phyloP scores from a whole-genome alignment of 306 rosid genomes.

The Neltuma alba region DNA sequence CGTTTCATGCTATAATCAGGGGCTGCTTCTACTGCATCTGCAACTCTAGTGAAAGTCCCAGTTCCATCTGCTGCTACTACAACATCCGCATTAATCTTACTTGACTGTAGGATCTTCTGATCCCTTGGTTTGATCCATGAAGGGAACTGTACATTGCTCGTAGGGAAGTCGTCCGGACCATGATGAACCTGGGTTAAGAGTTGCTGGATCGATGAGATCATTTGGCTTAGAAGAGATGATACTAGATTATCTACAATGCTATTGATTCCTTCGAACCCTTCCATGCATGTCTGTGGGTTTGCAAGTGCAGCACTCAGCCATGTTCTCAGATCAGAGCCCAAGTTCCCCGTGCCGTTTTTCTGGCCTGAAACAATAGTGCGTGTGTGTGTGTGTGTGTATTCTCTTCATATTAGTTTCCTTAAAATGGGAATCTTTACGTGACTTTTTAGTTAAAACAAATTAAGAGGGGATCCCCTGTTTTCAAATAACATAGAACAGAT shows the following conservation, averaged over 20 bases:
- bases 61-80: slow-evolving; percentile 77
- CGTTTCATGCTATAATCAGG: slow-evolving; percentile 80
- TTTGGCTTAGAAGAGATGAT: slow-evolving; percentile 47
- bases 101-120: slow-evolving; percentile 51
- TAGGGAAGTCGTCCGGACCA: not conserved
- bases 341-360: slow-evolving; percentile 64
- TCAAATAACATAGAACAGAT: slow-evolving; percentile 12
- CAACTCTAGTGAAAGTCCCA: slow-evolving; percentile 59
- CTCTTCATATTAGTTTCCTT: not conserved
- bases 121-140: slow-evolving; percentile 60
- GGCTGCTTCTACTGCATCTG: slow-evolving; percentile 75
- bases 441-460: not conserved
- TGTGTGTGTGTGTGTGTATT: too few relatives aligned
- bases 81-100: slow-evolving; percentile 47
- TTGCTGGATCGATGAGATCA: slow-evolving; percentile 49
- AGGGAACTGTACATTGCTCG: slow-evolving; percentile 40
- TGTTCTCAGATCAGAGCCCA: slow-evolving; percentile 75
- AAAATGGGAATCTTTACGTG: not conserved
- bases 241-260: slow-evolving; percentile 54
- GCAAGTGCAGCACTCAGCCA: slow-evolving; percentile 81
- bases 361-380: slow-evolving; percentile 43
- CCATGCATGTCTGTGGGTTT: slow-evolving; percentile 77
- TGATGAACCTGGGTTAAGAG: slow-evolving; percentile 62
- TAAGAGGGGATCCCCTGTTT: slow-evolving; percentile 1
- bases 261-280: slow-evolving; percentile 76